Evolutionary conservation across 768 basidiomycete genomes (phyloP).

Genomic region (Panaeolus papilionaceus): DNA sequence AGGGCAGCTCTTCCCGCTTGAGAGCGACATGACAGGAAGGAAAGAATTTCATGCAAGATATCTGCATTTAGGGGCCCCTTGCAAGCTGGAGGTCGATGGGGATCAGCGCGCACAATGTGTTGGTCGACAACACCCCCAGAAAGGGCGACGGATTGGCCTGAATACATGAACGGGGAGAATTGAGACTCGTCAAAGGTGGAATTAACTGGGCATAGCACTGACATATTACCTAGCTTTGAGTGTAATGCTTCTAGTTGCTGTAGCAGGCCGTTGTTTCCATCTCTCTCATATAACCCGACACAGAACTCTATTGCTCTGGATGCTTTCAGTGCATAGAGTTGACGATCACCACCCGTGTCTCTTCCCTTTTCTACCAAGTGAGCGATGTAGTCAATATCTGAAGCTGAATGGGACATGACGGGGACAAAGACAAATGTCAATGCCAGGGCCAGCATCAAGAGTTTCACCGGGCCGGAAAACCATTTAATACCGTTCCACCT

Average conservation of each 20-base stretch:
- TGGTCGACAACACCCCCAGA: background rate
- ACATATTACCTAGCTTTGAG: background rate
- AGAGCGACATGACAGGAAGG: conserved; percentile 1
- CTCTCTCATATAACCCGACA: background rate
- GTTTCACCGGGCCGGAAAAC: too few species aligned
- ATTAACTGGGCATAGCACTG: background rate
- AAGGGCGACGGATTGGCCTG: background rate
- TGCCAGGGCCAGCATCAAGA: too few species aligned
- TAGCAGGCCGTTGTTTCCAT: background rate
- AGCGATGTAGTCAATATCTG: background rate
- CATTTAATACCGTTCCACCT: too few species aligned
- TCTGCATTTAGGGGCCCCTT: background rate
- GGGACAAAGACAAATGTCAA: background rate
- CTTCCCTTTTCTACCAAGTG: background rate
- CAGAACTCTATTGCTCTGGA: background rate
- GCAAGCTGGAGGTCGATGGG: background rate
- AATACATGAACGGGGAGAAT: background rate
- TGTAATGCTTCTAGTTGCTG: background rate
- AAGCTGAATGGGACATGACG: background rate
- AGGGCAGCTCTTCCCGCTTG: background rate
- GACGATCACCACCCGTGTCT: background rate
- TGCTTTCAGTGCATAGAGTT: background rate
- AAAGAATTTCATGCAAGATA: conserved; percentile 8
- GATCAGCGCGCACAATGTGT: background rate
- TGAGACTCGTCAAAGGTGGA: background rate